These are phyloP conservation scores for Dillenia suffruticosa DNA, from an alignment of 164 flowering plant genomes.

Conservation along the genomic window DNA sequence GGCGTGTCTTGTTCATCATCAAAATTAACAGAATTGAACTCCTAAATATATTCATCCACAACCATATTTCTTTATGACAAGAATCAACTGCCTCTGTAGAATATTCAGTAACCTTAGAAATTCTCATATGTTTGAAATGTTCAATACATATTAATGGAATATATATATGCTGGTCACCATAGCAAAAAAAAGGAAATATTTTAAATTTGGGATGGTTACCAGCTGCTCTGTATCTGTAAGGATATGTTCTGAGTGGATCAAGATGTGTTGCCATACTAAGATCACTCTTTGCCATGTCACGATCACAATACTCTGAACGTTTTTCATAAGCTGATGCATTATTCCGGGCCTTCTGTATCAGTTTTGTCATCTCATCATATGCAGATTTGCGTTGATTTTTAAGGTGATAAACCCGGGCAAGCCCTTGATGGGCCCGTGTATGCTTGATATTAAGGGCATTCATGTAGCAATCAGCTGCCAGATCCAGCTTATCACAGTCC, in stretches of 20 bases:
- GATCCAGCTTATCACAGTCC: constrained; percentile 83
- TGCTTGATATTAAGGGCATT: constrained; percentile 87
- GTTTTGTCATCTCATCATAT: constrained; percentile 95
- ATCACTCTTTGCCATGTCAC: constrained; percentile 82
- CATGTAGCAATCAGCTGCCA: constrained; percentile 77
- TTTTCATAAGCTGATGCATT: constrained; percentile 97
- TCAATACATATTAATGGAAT: too few species aligned
- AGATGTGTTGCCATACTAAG: constrained; percentile 74
- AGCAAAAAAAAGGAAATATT: too few species aligned
- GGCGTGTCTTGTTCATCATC: too few species aligned
- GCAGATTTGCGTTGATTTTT: constrained; percentile 78
- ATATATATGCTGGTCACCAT: too few species aligned
- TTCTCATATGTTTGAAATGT: too few species aligned
- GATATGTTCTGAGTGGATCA: constrained; percentile 90
- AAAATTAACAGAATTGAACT: too few species aligned
- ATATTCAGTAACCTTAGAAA: too few species aligned
- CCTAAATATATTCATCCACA: too few species aligned
- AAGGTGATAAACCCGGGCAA: constrained; percentile 85
- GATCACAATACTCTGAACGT: constrained; percentile 95
- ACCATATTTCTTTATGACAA: too few species aligned
- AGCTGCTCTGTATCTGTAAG: constrained; percentile 98
- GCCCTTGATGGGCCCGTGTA: constrained; percentile 95
- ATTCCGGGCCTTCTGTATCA: constrained; percentile 77
- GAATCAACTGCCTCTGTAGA: too few species aligned
- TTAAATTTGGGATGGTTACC: constrained; percentile 34